Percentiles rank a stretch among this genome's conserved stretches.
Conservation (phyloP, 805 yeast species). For the Kazachstania psychrophila region DNA sequence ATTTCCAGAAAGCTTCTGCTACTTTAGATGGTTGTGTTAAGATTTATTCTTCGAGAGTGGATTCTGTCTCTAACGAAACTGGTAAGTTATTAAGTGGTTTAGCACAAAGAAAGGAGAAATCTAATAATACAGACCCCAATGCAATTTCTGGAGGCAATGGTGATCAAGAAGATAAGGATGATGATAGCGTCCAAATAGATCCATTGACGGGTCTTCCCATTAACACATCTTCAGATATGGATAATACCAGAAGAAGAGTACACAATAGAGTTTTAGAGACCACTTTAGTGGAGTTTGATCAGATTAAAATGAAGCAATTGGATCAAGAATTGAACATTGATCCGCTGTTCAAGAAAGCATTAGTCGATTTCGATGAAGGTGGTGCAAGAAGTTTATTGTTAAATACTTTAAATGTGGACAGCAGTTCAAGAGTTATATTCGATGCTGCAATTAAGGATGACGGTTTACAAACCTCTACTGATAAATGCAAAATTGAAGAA, state of each 20-base stretch:
- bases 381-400: constrained; percentile 64
- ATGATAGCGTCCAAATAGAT: constrained; percentile 25
- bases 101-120: constrained; percentile 35
- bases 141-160: constrained; percentile 11
- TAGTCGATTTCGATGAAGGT: constrained; percentile 75
- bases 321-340: constrained; percentile 62
- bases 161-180: constrained; percentile 16
- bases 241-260: constrained; percentile 22
- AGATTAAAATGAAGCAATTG: constrained; percentile 43
- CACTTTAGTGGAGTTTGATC: constrained; percentile 43
- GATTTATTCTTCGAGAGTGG: constrained; percentile 84
- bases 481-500: constrained; percentile 11
- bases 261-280: constrained; percentile 31
- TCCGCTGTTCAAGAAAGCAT: constrained; percentile 64
- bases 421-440: constrained; percentile 49
- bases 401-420: constrained; percentile 51
- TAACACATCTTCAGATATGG: constrained; percentile 19
- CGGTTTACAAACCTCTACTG: too few species aligned
- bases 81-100: constrained; percentile 74
- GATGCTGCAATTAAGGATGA: constrained; percentile 43
- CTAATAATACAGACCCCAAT: constrained; percentile 8
- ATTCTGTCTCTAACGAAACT: constrained; percentile 84
- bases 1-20: constrained; percentile 39
- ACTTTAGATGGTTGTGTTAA: constrained; percentile 92
- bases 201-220: constrained; percentile 29